These are phyloP conservation scores for Sordaria brevicollis DNA, from an alignment of 495 filamentous ascomycete species.

Conservation along the genomic window DNA sequence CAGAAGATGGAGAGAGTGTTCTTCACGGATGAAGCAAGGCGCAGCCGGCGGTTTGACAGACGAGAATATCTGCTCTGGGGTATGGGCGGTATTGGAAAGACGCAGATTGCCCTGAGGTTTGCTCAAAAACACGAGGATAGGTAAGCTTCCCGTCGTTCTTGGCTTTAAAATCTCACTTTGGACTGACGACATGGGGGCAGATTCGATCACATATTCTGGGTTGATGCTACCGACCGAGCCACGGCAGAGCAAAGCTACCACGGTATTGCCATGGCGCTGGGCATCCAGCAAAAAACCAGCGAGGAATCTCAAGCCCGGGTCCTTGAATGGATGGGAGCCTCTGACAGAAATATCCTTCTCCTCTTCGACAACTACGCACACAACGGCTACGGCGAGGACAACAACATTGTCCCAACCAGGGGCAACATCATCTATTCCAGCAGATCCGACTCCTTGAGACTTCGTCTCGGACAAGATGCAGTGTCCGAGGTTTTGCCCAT, in stretches of 20 bases:
- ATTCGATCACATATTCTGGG: too few relatives aligned
- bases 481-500: too few relatives aligned
- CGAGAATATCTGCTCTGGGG: slow-evolving; percentile 11
- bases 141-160: too few relatives aligned
- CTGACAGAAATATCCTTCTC: not conserved
- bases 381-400: too few relatives aligned
- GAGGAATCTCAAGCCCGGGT: not conserved
- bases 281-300: not conserved
- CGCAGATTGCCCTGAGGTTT: slow-evolving; percentile 9
- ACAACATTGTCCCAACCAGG: too few relatives aligned
- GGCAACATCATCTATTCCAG: too few relatives aligned
- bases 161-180: too few relatives aligned
- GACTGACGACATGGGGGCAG: too few relatives aligned
- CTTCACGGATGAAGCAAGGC: not conserved
- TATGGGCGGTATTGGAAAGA: slow-evolving; percentile 15
- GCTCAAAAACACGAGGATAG: not conserved
- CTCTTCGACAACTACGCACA: slow-evolving; percentile 3
- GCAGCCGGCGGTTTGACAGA: not conserved
- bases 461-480: too few relatives aligned
- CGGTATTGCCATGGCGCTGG: not conserved
- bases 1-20: not conserved
- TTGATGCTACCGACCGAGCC: too few relatives aligned
- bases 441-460: too few relatives aligned
- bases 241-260: too few relatives aligned
- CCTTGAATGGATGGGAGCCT: not conserved